phyloP scores from a whole-genome alignment of 257 asterid genomes.

The Gynochthodes officinalis region DNA sequence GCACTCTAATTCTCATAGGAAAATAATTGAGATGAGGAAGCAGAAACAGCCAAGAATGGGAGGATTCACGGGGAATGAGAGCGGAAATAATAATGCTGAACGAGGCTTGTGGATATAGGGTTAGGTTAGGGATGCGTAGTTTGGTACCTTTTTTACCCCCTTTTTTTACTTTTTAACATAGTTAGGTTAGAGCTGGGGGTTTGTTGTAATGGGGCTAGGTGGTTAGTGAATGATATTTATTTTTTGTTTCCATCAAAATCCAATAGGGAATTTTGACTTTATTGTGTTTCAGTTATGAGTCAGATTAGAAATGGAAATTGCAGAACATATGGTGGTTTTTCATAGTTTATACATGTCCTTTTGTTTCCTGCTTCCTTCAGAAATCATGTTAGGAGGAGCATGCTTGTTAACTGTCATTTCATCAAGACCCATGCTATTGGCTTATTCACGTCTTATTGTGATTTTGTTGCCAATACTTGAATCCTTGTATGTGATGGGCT shows the following conservation, averaged over 20 bases:
- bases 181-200: conserved; percentile 48
- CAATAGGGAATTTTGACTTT: conserved; percentile 31
- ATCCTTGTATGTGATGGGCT: not conserved
- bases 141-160: conserved; percentile 21
- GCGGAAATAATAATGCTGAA: conserved; percentile 14
- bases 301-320: conserved; percentile 20
- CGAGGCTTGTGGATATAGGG: conserved; percentile 53
- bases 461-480: not conserved
- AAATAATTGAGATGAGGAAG: conserved; percentile 83
- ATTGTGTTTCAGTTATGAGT: conserved; percentile 26
- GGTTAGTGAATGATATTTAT: conserved; percentile 28
- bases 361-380: conserved; percentile 11
- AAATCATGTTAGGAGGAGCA: not conserved
- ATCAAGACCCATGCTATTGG: not conserved
- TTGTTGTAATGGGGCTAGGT: conserved; percentile 31
- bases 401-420: not conserved
- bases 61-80: conserved; percentile 32
- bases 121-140: conserved; percentile 47
- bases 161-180: conserved; percentile 26
- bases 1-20: conserved; percentile 88
- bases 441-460: no score
- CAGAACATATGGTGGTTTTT: conserved; percentile 14
- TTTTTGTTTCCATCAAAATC: conserved; percentile 29
- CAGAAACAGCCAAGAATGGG: conserved; percentile 42
- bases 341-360: not conserved